Conservation (phyloP, 352 stramenopile species). For the Phytophthora ohioensis region DNA sequence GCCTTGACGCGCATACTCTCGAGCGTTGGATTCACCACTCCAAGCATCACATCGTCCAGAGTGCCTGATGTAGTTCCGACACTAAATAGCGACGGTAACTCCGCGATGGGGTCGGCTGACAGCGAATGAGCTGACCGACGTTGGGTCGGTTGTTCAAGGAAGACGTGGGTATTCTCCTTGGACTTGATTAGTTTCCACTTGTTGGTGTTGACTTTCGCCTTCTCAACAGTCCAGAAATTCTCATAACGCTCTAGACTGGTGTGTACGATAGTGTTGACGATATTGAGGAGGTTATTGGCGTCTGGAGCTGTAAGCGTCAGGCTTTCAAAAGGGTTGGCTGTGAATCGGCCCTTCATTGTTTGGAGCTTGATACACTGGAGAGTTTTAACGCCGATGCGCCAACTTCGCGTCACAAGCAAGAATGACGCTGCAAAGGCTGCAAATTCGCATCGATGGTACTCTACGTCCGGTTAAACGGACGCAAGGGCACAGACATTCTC, state of each 20-base stretch:
- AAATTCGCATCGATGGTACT: background rate
- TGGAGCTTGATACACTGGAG: background rate
- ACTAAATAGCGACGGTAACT: conserved; percentile 29
- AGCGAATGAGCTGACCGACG: background rate
- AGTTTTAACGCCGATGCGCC: background rate
- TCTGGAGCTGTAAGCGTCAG: conserved; percentile 25
- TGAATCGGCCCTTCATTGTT: conserved; percentile 32
- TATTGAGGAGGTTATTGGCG: conserved; percentile 23
- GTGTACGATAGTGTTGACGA: conserved; percentile 36
- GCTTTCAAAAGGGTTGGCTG: conserved; percentile 28
- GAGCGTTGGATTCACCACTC: conserved; percentile 37
- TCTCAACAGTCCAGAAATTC: conserved; percentile 39
- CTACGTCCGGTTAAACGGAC: conserved; percentile 1
- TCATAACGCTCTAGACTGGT: conserved; percentile 30
- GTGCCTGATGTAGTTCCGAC: conserved; percentile 32
- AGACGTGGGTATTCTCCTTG: conserved; percentile 35
- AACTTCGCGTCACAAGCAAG: conserved; percentile 8
- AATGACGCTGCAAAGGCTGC: conserved; percentile 10
- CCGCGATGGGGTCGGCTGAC: background rate
- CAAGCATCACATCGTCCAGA: conserved; percentile 52
- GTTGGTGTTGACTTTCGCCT: conserved; percentile 36
- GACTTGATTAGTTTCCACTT: conserved; percentile 44
- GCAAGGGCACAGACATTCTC: conserved; percentile 20
- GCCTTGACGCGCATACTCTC: conserved; percentile 44
- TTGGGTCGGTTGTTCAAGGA: conserved; percentile 23